Evolutionary conservation across 345 rosid genomes (phyloP), one percentile per base, ranked within the genome.

Genomic region (Eucalyptus camaldulensis): DNA sequence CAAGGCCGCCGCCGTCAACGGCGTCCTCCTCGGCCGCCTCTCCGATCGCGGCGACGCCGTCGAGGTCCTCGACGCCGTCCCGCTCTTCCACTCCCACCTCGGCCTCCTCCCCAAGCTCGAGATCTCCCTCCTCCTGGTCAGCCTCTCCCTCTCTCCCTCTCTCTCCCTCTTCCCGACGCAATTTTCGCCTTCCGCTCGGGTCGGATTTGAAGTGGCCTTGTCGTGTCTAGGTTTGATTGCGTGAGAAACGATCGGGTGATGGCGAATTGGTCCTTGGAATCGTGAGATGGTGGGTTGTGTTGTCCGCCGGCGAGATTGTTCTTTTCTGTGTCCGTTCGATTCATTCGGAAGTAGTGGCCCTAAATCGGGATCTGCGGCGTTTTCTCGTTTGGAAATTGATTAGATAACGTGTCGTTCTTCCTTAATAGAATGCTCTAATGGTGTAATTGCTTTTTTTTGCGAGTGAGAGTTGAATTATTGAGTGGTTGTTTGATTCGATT

Each of bases 91-190:
- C 94, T 93, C 96, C 80, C 96, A 95, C 92, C 95, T 97, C 33
- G 96, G 97, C 51, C 94, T 97, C 85, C 98, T 97, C 44, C 98
- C 99, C 89, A 95, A 97, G 65, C 96, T 98, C 87, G 99, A 98
- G 97, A 96, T 97, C 96, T 93, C 99, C 24, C 97, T 98, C 88
- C 93, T 96, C 94, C 91, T 97, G 96, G 99, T 97, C 89, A 4
- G 62, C 65, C 44, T 87, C 67, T 76, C 47, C 65, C 19, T 56
- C 54, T 15, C 49, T 25, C 60, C 2, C 10, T 45, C 43, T 49
- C 50, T 86, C 58, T 65, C 49, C 69, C 14, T 60, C 47, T 45
- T 13, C 15, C 8, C 14, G 37, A 65, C 76, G 76, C 37, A 54
- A 2, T 15, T 69, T 88, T 13, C 44, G 9, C 51, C 49, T 22